A percentile compares a stretch with the other conserved stretches of the same genome.
Conservation (phyloP, 1,284 basidiomycete genomes). For the Boletus sp. region DNA sequence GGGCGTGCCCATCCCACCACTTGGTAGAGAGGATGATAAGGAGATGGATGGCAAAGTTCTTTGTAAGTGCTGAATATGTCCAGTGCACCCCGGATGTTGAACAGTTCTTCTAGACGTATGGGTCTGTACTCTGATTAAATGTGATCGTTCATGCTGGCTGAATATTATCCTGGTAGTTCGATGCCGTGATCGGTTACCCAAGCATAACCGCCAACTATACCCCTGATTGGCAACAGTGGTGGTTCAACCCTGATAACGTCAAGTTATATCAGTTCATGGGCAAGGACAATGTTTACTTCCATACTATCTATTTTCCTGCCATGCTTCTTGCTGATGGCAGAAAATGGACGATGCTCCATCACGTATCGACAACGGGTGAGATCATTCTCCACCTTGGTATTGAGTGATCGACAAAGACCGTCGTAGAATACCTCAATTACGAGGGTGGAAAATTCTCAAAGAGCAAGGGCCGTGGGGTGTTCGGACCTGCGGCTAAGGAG, state of each 20-base stretch:
- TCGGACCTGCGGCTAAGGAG: constrained; percentile 91
- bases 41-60: constrained; percentile 94
- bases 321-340: constrained; percentile 88
- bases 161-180: constrained; percentile 60
- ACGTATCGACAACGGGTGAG: constrained; percentile 90
- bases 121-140: constrained; percentile 44
- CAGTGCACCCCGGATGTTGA: constrained; percentile 1
- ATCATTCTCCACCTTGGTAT: not conserved
- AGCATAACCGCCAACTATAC: constrained; percentile 98
- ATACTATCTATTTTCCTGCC: constrained; percentile 94
- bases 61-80: constrained; percentile 54
- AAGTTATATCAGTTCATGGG: constrained; percentile 99
- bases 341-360: constrained; percentile 92
- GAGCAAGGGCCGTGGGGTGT: constrained; percentile 94
- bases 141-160: constrained; percentile 1
- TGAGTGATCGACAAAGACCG: constrained; percentile 4
- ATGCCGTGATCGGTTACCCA: constrained; percentile 96
- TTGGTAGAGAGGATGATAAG: constrained; percentile 69
- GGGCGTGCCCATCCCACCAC: constrained; percentile 89
- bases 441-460: constrained; percentile 99
- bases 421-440: constrained; percentile 92
- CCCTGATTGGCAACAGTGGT: constrained; percentile 94
- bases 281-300: constrained; percentile 98
- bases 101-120: constrained; percentile 63
- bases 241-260: constrained; percentile 92